phyloP scores from a whole-genome alignment of 1,139 yeast genomes.

The Diutina rugosa region DNA sequence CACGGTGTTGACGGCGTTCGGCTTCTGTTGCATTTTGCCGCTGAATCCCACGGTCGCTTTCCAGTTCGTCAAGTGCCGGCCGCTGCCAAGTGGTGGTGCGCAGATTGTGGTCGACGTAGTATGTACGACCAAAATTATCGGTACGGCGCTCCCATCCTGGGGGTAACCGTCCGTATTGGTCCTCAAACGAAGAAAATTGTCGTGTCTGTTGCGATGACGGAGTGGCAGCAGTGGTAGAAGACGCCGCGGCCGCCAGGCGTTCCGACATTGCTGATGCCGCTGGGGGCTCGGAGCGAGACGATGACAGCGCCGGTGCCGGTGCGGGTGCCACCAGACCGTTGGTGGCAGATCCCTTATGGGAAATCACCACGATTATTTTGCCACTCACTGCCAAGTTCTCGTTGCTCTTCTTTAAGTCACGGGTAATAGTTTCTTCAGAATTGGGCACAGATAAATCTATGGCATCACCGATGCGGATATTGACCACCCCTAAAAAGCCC shows the following conservation, averaged over 20 bases:
- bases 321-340: conserved; percentile 8
- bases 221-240: conserved; percentile 4
- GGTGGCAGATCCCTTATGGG: conserved; percentile 21
- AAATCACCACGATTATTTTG: conserved; percentile 66
- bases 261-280: background rate
- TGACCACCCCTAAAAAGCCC: conserved; percentile 96
- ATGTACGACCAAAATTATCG: conserved; percentile 92
- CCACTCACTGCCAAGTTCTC: conserved; percentile 91
- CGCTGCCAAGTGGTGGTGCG: conserved; percentile 98
- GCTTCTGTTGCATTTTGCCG: conserved; percentile 60
- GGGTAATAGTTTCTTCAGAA: conserved; percentile 78
- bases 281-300: conserved; percentile 7
- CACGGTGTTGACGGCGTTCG: conserved; percentile 84
- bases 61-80: conserved; percentile 67
- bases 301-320: conserved; percentile 5
- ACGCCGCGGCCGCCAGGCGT: conserved; percentile 5
- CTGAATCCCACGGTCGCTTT: conserved; percentile 50
- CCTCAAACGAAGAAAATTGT: conserved; percentile 87
- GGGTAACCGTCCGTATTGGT: conserved; percentile 90
- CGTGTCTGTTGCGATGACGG: conserved; percentile 15
- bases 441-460: conserved; percentile 51
- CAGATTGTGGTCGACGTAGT: conserved; percentile 94
- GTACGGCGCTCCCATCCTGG: conserved; percentile 99
- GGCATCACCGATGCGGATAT: conserved; percentile 81
- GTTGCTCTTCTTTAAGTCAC: conserved; percentile 84